Base-by-base conservation (phyloP, 1,139 yeast genomes). In the Saccharomycopsis hybrid region DNA sequence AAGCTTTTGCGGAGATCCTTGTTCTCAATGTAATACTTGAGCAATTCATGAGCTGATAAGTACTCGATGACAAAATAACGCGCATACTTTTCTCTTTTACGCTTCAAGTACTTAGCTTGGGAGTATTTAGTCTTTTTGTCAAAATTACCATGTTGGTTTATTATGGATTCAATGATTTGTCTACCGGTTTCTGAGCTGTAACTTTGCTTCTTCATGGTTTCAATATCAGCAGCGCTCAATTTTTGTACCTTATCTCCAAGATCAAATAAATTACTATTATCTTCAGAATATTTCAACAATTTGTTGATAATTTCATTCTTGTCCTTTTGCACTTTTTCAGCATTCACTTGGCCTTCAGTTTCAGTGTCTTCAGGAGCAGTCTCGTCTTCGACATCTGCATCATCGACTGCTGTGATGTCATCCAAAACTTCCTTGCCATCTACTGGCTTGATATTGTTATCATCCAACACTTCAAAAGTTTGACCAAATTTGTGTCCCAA, bases 41-140 rank as follows among this genome's bases (percentile, higher is more conserved):
- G 66, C 56, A 92, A 70, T 57, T 81, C 84, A n/a, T 85, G 77
- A 11, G 88, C 71, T n/a, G 90, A 84, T 49, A 92, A 70, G 56
- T 82, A 80, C 55, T 86, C 87, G 25, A 94, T 81, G 1, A 90
- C 84, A 67, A 92, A 92, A 58, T 89, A 75, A 61, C 95, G 79
- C 55, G 87, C 74, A 62, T 87, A 92, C 70, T 94, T 94, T 63
- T 85, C 90, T 65, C 88, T 95, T 67, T 92, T 92, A 59, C 98
- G 78, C 59, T 85, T 84, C 58, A 90, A 69, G 64, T 92, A 92
- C 67, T 92, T 92, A 59, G 87, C 96, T 64, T 92, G 96, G 3
- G 97, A 87, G 61, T 77, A 88, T 29, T 82, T 71, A 3, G 98
- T 92, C 67, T 92, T 92, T 63, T 87, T 84, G 59, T 86, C 89